Conservation (phyloP, 1,139 yeast species). For the Pichia sp. region DNA sequence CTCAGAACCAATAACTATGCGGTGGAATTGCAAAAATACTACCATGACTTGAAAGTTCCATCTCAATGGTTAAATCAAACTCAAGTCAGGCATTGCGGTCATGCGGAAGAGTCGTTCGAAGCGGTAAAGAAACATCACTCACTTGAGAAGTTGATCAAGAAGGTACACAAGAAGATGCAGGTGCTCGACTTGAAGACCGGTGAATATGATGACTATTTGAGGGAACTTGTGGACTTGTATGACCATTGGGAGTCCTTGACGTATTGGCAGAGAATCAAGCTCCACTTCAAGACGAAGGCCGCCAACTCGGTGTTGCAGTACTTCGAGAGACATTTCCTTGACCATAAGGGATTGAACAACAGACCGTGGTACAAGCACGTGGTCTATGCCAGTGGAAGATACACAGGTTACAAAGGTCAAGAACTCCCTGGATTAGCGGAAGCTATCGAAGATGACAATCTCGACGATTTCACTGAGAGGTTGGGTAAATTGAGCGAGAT, state of each 20-base stretch:
- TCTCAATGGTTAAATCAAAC: slow-evolving; percentile 32
- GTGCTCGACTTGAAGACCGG: slow-evolving; percentile 27
- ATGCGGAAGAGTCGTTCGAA: background rate
- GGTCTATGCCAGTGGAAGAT: slow-evolving; percentile 77
- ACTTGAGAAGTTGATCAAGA: slow-evolving; percentile 19
- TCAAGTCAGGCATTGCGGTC: background rate
- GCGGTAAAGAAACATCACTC: background rate
- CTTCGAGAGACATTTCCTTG: slow-evolving; percentile 65
- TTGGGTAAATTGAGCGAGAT: slow-evolving; percentile 16
- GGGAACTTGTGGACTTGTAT: slow-evolving; percentile 35
- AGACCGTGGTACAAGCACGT: slow-evolving; percentile 88
- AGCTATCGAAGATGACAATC: slow-evolving; percentile 67
- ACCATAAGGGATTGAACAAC: slow-evolving; percentile 56
- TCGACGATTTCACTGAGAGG: slow-evolving; percentile 42
- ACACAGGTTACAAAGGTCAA: slow-evolving; percentile 83
- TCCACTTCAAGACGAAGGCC: slow-evolving; percentile 21
- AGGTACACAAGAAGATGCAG: slow-evolving; percentile 26
- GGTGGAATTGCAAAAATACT: slow-evolving; percentile 32
- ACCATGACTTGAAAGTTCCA: slow-evolving; percentile 35
- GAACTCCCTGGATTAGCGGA: slow-evolving; percentile 76
- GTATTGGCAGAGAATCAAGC: slow-evolving; percentile 42
- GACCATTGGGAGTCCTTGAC: slow-evolving; percentile 33
- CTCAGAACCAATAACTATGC: slow-evolving; percentile 45
- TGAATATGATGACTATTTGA: slow-evolving; percentile 38
- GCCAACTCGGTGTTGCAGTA: slow-evolving; percentile 40